Percentiles rank a stretch among this genome's conserved stretches.
phyloP scores from a whole-genome alignment of 2,329 filamentous ascomycete genomes.

The Xylariales sp. region DNA sequence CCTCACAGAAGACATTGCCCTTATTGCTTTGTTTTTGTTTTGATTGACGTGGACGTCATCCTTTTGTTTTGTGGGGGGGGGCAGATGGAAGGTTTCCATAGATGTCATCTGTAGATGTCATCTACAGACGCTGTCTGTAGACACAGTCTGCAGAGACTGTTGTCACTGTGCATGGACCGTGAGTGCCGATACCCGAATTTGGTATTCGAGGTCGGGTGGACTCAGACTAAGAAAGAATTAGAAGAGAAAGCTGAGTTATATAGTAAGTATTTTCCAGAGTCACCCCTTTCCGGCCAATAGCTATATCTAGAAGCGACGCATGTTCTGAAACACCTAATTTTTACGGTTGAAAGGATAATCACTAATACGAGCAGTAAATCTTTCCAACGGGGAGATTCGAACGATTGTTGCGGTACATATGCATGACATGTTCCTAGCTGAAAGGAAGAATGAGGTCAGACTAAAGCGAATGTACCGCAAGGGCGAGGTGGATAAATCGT shows the following conservation, averaged over 20 bases:
- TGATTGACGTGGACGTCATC: too few relatives aligned
- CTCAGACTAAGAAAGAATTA: not conserved
- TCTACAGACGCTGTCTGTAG: too few relatives aligned
- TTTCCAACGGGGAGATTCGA: not conserved
- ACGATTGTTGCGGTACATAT: constrained; percentile 1
- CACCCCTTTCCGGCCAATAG: not conserved
- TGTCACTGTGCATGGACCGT: too few relatives aligned
- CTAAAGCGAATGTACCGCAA: constrained; percentile 1
- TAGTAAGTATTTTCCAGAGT: not conserved
- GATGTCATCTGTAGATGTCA: too few relatives aligned
- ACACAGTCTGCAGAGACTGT: too few relatives aligned
- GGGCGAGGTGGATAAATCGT: not conserved
- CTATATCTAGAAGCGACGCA: not conserved
- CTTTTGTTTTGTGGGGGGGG: too few relatives aligned
- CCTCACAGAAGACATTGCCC: too few relatives aligned
- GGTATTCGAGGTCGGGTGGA: constrained; percentile 6
- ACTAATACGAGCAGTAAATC: not conserved
- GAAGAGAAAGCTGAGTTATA: constrained; percentile 5
- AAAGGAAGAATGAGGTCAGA: not conserved
- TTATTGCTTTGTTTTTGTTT: too few relatives aligned
- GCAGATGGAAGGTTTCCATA: too few relatives aligned
- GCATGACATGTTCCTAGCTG: constrained; percentile 1
- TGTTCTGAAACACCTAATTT: not conserved
- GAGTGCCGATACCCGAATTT: not conserved
- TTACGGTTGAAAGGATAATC: too few relatives aligned